Evolutionary conservation across 768 basidiomycete species (phyloP), one percentile per base, ranked within the genome.

Genomic region (Tylopilus sp.): DNA sequence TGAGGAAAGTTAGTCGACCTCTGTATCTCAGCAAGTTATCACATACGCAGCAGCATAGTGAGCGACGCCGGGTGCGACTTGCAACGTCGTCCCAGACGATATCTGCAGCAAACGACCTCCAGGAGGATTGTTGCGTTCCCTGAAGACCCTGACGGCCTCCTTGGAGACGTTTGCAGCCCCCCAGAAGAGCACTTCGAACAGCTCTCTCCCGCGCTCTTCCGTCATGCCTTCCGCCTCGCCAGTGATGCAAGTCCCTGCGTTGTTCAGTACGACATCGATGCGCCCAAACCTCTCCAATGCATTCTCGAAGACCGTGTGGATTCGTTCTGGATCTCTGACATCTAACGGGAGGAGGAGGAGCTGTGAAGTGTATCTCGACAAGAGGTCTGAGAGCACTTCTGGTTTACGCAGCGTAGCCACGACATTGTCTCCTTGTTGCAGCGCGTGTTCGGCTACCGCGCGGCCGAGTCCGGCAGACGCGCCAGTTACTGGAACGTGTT

Each of bases 181-280:
- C 73, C 72, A 75, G 52, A 75, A 76, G 62, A 65, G 38, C 37
- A 67, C 63, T 41, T 77, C 77, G 40, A 78, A 77, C 57, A 71
- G 19, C 22, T 59, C 58, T 24, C 71, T 63, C 13, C 71, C 74
- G 1, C 57, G 63, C 4, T 66, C 66, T 10, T 73, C 71, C 6
- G 60, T 59, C 52, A 69, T 66, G 17, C 63, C 69, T 60, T 79
- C 78, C 24, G 71, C 63, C 55, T 77, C 75, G 17, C 62, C 63
- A 17, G 71, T 46, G 26, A 71, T 49, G 9, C 54, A 63, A 37
- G 56, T 57, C 36, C 55, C 66, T 55, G 78, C 78, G 53, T 79
- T 80, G 57, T 73, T 78, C 55, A 74, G 71, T 6, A 79, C 77
- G 45, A 78, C 62, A 47, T 79, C 79, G 16, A 78, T 56, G 28